Evolutionary conservation across 1,284 basidiomycete genomes (phyloP), one percentile per base, ranked within the genome.

Genomic region (Cryptococcus jaspeensis): DNA sequence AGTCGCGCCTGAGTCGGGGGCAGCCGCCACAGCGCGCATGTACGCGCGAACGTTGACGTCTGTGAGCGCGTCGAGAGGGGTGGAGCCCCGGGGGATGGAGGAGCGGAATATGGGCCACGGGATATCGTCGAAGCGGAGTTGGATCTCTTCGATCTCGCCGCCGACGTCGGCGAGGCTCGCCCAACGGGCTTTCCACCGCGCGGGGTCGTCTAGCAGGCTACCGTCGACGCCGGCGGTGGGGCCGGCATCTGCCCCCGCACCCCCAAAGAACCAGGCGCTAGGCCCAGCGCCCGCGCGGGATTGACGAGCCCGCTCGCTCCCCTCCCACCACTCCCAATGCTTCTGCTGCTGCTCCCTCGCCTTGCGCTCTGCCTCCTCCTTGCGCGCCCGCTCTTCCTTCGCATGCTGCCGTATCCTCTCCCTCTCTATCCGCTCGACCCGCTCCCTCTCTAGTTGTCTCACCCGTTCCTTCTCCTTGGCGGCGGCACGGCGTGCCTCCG

Each of bases 51-150:
- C 76, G 8, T 74, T 81, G 32, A 75, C 83, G 16, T 76, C 65
- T 0, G 84, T 86, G 48, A 91, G 70, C 22, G 84, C 81, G 0
- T 84, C 61, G 0, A 61, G 20, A 8, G 36, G 60, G 42, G 23
- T 51, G 13, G 18, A 23, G 16, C 11, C 5, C 11, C 18, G 12
- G 41, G 41, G 41, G 5, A 43, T 18, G 41, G 13, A 4, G 25
- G 45, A 47, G 65, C 68, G 0, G 67, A 84, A 77, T 45, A 89
- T 76, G 0, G 90, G 90, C 90, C 90, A 92, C 1, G 90, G 90
- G 9, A 92, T 83, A 69, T 90, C 87, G 12, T 67, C 67, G 65
- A 89, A 89, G 2, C 64, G 55, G 25, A 85, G 68, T 23, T 64
- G 40, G 18, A 52, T 49, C 32, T 40, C 35, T 46, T 56, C 47